Percentiles rank a stretch among this genome's conserved stretches.
Conservation (phyloP, 129 eudicot genomes). For the Scalesia atractyloides region DNA sequence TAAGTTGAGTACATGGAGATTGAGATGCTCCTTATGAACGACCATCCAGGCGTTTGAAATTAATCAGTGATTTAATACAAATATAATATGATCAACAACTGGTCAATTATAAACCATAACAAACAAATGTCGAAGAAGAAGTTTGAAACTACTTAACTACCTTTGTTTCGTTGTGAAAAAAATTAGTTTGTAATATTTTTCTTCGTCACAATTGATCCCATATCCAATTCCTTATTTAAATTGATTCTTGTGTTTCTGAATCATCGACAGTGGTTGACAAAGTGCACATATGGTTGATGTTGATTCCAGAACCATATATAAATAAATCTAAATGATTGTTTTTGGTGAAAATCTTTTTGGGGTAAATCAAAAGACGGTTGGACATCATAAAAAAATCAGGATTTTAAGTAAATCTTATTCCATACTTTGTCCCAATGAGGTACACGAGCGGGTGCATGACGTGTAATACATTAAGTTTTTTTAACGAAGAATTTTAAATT, state of each 20-base stretch:
- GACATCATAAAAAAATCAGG: not conserved
- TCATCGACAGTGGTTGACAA: not conserved
- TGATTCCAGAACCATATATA: not conserved
- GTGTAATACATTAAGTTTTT: too few species aligned
- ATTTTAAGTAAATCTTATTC: not conserved
- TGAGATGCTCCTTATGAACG: too few species aligned
- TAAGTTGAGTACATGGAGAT: too few species aligned
- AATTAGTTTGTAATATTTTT: not conserved
- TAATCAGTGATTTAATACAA: too few species aligned
- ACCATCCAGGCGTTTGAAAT: too few species aligned
- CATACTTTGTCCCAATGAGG: not conserved
- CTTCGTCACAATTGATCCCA: not conserved
- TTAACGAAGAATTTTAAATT: too few species aligned
- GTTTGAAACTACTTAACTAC: too few species aligned
- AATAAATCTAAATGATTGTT: not conserved
- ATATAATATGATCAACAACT: too few species aligned
- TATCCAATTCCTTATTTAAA: not conserved
- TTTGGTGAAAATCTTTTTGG: not conserved
- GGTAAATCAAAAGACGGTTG: not conserved
- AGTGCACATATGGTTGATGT: not conserved
- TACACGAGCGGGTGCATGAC: too few species aligned
- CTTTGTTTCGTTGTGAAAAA: too few species aligned
- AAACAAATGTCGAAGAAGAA: too few species aligned
- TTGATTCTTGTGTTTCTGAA: not conserved
- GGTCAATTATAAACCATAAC: too few species aligned